Evolutionary conservation across 192 early-diverging fungal genomes (phyloP), one percentile per base, ranked within the genome.

Genomic region (Backusella australiensis): DNA sequence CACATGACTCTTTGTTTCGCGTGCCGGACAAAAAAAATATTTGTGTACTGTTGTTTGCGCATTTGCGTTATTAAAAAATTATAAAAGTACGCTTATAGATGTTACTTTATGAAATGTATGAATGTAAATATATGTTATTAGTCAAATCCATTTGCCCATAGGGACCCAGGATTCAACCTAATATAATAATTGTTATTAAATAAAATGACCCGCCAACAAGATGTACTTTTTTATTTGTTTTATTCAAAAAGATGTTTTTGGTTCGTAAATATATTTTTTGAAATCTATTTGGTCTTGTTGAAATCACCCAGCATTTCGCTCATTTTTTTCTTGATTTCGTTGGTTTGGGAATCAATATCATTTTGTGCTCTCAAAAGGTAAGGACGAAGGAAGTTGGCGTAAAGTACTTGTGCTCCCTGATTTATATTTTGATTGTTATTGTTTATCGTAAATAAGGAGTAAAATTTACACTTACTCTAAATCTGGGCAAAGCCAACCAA

Each of bases 351-450:
- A 35, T 89, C 87, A 59, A 89, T 80, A 53, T 84, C 80, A 36
- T 34, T n/a, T 78, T 82, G 75, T 74, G 84, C 81, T 67, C 85
- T 86, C 9, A 91, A 67, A 67, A 97, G 84, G 75, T 92, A 86
- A 34, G 96, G 95, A 52, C 90, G 91, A 38, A 98, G 78, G 72
- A 93, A 87, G 46, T 85, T 83, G 38, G 77, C 71, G 85, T 99
- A 99, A 69, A 99, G 71, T 73, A 89, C 82, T 77, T 90, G 88
- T 76, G 97, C 97, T 44, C 97, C 97, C 86, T 89, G 67, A 69
- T 29, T 26, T 23, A 41, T 67, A 15, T 71, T 38, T 73, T 23
- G 32, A 12, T 63, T 26, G 17, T 49, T 49, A 49, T 49, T 49
- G n/a, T 49, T 49, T 49, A 19, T 49, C 6, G 6, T 32, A 26